Base-by-base conservation (phyloP, 352 stramenopile genomes). In the Pythium sukuiense region DNA sequence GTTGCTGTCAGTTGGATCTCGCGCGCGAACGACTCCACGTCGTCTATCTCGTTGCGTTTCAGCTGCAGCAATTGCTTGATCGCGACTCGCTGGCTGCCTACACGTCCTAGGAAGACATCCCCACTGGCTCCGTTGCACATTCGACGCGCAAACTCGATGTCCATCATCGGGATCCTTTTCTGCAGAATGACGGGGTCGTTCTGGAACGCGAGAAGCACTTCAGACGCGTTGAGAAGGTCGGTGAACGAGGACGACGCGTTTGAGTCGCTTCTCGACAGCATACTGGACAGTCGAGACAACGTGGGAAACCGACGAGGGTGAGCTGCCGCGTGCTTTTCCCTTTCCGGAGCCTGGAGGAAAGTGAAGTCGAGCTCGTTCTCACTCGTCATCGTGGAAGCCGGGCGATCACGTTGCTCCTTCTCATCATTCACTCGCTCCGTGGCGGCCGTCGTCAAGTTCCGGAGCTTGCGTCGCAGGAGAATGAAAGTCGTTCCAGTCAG, bases 1-100 rank as follows among this genome's bases (percentile, higher is more conserved):
- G 63, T 76, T 8, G 72, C 74, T n/a, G 74, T 75, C 30, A 91
- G 63, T 39, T 76, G 76, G 57, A 89, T 87, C 65, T 91, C 80
- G 30, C 66, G 65, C 1, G 79, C 76, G 52, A 91, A 80, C 8
- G 61, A 67, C 54, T 91, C 80, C 53, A 89, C 74, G 30, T 84
- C 80, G n/a, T 66, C 54, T 1, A 72, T 73, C 18, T 85, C 71
- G 49, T 81, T 77, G 41, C 74, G 72, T 29, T 76, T 80, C 0
- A 69, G 29, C 14, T 39, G 46, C n/a, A 79, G 37, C 43, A 89
- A 55, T 33, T 76, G 71, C 61, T 89, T 89, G 37, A 89, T 59
- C 43, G 82, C 74, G 16, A 89, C 75, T 41, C 72, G 66, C 1
- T 67, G 69, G 20, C 59, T 55, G 20, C 71, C 61, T 30, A 83